Evolutionary conservation across 441 rosid species (phyloP).

Genomic region (Erysimum pusillum): DNA sequence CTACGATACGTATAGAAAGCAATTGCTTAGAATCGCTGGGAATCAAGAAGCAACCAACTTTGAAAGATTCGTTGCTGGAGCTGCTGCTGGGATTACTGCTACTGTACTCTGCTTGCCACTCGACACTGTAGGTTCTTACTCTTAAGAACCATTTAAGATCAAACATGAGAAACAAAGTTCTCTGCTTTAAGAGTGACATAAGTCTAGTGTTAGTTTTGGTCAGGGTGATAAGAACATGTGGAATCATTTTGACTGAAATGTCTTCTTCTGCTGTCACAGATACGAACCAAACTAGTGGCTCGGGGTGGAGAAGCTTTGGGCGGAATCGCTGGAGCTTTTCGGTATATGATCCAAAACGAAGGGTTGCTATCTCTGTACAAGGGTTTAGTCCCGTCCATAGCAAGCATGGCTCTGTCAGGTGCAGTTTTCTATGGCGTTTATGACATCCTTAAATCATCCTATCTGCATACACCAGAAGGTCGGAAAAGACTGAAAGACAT

Average conservation of each 20-base stretch:
- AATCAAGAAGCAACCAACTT: slow-evolving; percentile 77
- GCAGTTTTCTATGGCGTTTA: slow-evolving; percentile 86
- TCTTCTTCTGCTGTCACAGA: slow-evolving; percentile 47
- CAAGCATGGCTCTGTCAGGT: slow-evolving; percentile 84
- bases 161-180: background rate
- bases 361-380: slow-evolving; percentile 88
- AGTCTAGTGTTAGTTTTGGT: background rate
- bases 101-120: slow-evolving; percentile 82
- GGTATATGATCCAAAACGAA: slow-evolving; percentile 69
- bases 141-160: slow-evolving; percentile 2
- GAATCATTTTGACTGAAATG: slow-evolving; percentile 26
- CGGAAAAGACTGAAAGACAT: slow-evolving; percentile 65
- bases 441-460: slow-evolving; percentile 76
- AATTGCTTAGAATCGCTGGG: slow-evolving; percentile 70
- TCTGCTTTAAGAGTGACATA: slow-evolving; percentile 3
- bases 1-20: slow-evolving; percentile 81
- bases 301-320: slow-evolving; percentile 88
- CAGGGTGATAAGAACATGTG: background rate
- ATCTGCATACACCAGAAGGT: slow-evolving; percentile 77
- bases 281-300: slow-evolving; percentile 82
- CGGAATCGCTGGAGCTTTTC: slow-evolving; percentile 77
- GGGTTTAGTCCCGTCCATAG: slow-evolving; percentile 76
- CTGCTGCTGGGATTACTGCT: slow-evolving; percentile 88
- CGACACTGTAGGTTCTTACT: slow-evolving; percentile 66
- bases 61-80: slow-evolving; percentile 88